phyloP scores from a whole-genome alignment of 2,329 filamentous ascomycete species.

The Xylaria sp. region DNA sequence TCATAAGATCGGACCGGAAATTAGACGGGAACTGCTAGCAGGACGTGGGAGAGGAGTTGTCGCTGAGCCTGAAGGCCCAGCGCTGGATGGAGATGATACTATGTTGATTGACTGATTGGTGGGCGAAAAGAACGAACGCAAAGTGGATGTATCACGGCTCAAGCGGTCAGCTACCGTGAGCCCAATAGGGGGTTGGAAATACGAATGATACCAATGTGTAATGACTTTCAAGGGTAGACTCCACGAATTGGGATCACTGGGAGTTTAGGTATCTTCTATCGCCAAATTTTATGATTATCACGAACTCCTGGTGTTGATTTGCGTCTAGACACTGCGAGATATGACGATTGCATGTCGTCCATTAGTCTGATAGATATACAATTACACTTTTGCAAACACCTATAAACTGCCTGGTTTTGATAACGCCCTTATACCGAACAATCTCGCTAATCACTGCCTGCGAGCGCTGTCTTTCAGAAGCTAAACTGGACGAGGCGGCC shows the following conservation, averaged over 20 bases:
- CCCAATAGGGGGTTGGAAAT: neutral
- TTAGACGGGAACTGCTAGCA: constrained; percentile 83
- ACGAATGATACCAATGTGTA: constrained; percentile 20
- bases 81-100: constrained; percentile 82
- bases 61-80: constrained; percentile 61
- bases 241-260: constrained; percentile 3
- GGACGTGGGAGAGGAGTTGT: constrained; percentile 83
- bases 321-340: neutral
- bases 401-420: neutral
- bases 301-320: neutral
- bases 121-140: neutral
- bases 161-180: neutral
- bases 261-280: constrained; percentile 8
- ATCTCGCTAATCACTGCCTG: neutral
- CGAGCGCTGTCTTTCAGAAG: neutral
- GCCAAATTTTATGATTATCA: neutral
- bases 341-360: neutral
- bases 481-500: neutral
- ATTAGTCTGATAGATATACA: neutral
- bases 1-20: constrained; percentile 86
- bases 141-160: neutral
- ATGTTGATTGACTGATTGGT: constrained; percentile 70
- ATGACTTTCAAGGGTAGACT: constrained; percentile 15
- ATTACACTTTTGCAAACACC: neutral
- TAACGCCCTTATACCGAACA: neutral